Evolutionary conservation across 257 asterid species (phyloP).

Genomic region (Gentiana dahurica): DNA sequence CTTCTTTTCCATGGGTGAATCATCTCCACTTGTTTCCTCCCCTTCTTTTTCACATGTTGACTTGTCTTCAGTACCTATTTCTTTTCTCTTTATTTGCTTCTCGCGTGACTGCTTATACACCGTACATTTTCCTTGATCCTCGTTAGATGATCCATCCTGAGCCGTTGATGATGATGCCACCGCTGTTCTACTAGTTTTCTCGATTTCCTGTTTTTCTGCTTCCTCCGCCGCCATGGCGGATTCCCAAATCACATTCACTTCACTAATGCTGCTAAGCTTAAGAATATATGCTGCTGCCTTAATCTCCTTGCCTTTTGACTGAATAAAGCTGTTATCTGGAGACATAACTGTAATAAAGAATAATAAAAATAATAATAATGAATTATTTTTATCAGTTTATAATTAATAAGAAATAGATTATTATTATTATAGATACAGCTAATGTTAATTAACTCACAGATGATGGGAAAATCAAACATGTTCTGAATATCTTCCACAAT

Average conservation of each 20-base stretch:
- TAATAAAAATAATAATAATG: not conserved
- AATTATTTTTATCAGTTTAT: too few relatives aligned
- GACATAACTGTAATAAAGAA: conserved; percentile 35
- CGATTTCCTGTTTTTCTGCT: conserved; percentile 5
- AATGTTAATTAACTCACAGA: conserved; percentile 28
- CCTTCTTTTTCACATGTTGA: conserved; percentile 1
- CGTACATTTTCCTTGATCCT: conserved; percentile 7
- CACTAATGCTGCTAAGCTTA: conserved; percentile 15
- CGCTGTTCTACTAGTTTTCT: conserved; percentile 9
- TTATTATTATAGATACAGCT: not conserved
- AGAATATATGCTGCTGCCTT: conserved; percentile 30
- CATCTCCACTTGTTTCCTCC: conserved; percentile 19
- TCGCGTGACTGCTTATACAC: conserved; percentile 2
- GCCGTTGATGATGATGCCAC: conserved; percentile 5
- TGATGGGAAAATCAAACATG: conserved; percentile 21
- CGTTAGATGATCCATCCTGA: conserved; percentile 7
- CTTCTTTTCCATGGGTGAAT: conserved; percentile 25
- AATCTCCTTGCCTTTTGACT: conserved; percentile 19
- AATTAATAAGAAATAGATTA: too few relatives aligned
- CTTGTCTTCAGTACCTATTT: not conserved
- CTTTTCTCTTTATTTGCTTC: conserved; percentile 14
- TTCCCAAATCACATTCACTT: conserved; percentile 31
- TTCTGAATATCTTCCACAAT: conserved; percentile 24
- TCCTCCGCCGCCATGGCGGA: conserved; percentile 23
- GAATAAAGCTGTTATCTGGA: conserved; percentile 23